These are phyloP conservation scores for Candolleomyces efflorescens DNA, from an alignment of 768 basidiomycete species.

Conservation along the genomic window DNA sequence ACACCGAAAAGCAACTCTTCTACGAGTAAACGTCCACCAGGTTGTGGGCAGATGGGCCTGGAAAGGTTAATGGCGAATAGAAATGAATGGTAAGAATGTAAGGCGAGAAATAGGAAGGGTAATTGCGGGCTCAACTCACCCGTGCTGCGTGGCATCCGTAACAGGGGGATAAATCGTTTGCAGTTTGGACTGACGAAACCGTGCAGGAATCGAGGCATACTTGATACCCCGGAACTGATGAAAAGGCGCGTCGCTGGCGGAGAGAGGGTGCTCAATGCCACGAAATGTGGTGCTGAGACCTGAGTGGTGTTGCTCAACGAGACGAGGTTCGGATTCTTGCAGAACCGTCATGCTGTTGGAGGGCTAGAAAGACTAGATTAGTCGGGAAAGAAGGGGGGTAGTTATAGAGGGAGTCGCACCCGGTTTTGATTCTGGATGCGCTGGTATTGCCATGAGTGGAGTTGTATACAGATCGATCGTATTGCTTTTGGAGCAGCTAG, in stretches of 20 bases:
- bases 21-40: conserved; percentile 33
- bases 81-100: not conserved
- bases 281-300: conserved; percentile 60
- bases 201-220: conserved; percentile 68
- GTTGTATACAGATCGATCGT: conserved; percentile 30
- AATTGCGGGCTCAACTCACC: conserved; percentile 39
- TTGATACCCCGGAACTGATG: conserved; percentile 78
- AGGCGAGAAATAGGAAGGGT: not conserved
- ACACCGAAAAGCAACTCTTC: conserved; percentile 66
- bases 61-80: not conserved
- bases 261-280: conserved; percentile 59
- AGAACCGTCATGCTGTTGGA: conserved; percentile 24
- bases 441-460: conserved; percentile 15
- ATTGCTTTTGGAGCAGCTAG: not conserved
- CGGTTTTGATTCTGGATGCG: conserved; percentile 12
- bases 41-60: conserved; percentile 77
- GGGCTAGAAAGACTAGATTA: conserved; percentile 8
- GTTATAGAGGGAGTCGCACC: conserved; percentile 21
- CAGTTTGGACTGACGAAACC: conserved; percentile 71
- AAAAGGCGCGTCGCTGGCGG: conserved; percentile 49
- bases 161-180: conserved; percentile 51
- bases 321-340: conserved; percentile 16
- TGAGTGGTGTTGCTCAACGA: conserved; percentile 43
- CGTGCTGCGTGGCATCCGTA: conserved; percentile 62
- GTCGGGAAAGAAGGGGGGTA: conserved; percentile 12